Conservation (phyloP, 306 rosid genomes). For the Sicyos baderoa region DNA sequence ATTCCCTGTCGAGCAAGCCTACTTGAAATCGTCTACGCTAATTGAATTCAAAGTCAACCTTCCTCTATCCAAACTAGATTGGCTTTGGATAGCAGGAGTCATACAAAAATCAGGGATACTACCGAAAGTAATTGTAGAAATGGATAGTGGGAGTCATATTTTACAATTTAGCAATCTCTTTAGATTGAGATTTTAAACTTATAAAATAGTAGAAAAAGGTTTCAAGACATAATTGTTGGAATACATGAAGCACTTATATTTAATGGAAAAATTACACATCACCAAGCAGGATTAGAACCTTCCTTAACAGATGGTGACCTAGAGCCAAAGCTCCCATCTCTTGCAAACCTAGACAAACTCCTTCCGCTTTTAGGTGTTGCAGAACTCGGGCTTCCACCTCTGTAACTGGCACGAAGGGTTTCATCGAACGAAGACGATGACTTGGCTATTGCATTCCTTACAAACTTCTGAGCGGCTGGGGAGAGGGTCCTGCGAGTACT, state of each 20-base stretch:
- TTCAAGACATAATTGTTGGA: conserved; percentile 4
- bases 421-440: conserved; percentile 72
- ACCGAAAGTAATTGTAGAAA: not conserved
- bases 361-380: conserved; percentile 74
- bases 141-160: not conserved
- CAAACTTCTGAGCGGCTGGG: conserved; percentile 93
- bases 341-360: conserved; percentile 68
- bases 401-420: conserved; percentile 89
- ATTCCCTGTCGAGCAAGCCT: not conserved
- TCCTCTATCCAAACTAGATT: conserved; percentile 41
- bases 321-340: conserved; percentile 54
- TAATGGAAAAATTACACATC: conserved; percentile 24
- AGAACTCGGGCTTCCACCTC: conserved; percentile 70
- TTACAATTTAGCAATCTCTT: not conserved
- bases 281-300: conserved; percentile 75
- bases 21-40: too few relatives aligned
- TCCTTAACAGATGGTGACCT: conserved; percentile 86
- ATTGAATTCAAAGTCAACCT: conserved; percentile 29
- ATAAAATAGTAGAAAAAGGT: not conserved
- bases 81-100: too few relatives aligned
- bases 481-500: conserved; percentile 72
- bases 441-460: conserved; percentile 80
- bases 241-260: conserved; percentile 16
- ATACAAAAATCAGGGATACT: too few relatives aligned
- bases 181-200: not conserved